phyloP scores from a whole-genome alignment of 176 grass and related monocot genomes.

The Aegilops sharonensis region DNA sequence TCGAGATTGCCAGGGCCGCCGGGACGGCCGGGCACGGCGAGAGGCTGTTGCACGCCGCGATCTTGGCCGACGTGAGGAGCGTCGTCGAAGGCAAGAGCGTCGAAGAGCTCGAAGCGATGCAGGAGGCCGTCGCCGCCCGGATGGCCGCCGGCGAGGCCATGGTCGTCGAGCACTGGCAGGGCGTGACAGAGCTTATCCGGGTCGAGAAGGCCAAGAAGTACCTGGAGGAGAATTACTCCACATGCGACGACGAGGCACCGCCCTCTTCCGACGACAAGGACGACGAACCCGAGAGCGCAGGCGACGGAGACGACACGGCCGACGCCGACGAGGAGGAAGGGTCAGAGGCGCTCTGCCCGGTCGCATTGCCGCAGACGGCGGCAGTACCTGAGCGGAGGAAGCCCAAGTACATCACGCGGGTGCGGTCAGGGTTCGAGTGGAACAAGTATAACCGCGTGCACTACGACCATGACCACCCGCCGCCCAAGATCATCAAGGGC shows the following conservation, averaged over 20 bases:
- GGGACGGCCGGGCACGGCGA: not conserved
- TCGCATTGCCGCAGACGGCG: not conserved
- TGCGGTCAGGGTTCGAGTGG: conserved; percentile 37
- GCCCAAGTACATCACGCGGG: conserved; percentile 42
- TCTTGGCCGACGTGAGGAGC: conserved; percentile 11
- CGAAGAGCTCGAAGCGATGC: conserved; percentile 15
- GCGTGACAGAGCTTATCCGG: conserved; percentile 22
- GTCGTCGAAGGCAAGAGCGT: conserved; percentile 15
- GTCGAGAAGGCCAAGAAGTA: conserved; percentile 37
- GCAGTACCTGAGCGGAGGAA: not conserved
- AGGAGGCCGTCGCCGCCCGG: not conserved
- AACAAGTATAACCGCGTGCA: conserved; percentile 48
- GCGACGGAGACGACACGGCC: not conserved
- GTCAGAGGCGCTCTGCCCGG: not conserved
- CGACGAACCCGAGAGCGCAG: not conserved
- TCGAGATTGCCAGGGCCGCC: conserved; percentile 14
- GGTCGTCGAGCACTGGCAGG: conserved; percentile 31
- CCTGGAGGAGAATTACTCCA: conserved; percentile 27
- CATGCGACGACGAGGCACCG: not conserved
- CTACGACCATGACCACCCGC: conserved; percentile 35
- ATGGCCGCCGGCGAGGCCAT: conserved; percentile 28
- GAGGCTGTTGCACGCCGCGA: not conserved
- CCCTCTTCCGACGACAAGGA: not conserved
- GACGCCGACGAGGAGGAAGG: not conserved
- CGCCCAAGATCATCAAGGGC: conserved; percentile 35